Percentiles rank a stretch among this genome's conserved stretches.
phyloP scores from a whole-genome alignment of 495 filamentous ascomycete genomes.

The Talaromyces ruber region DNA sequence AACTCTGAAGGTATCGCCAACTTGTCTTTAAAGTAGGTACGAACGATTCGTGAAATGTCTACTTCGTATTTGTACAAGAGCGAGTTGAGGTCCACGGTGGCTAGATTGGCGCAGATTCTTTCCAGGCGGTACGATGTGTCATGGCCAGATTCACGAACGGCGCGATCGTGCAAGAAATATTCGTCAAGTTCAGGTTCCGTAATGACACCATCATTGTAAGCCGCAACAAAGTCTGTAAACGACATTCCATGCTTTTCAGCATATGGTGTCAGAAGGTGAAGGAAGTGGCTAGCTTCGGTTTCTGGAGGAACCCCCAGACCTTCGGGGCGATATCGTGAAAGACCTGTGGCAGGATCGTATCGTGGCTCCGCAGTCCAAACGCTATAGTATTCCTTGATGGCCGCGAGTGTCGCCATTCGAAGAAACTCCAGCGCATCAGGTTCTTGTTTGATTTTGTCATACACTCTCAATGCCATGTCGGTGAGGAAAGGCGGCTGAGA shows the following conservation, averaged over 20 bases:
- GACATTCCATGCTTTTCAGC: constrained; percentile 73
- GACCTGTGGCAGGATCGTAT: constrained; percentile 67
- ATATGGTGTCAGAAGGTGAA: constrained; percentile 78
- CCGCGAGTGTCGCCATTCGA: constrained; percentile 67
- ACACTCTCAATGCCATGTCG: constrained; percentile 89
- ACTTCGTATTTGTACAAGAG: constrained; percentile 92
- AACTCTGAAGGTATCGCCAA: constrained; percentile 74
- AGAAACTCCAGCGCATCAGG: constrained; percentile 71
- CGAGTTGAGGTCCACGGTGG: constrained; percentile 90
- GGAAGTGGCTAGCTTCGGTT: constrained; percentile 83
- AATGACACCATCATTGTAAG: constrained; percentile 74
- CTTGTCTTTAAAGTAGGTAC: constrained; percentile 68
- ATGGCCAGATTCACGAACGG: constrained; percentile 93
- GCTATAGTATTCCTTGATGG: constrained; percentile 92
- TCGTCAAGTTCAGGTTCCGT: constrained; percentile 82
- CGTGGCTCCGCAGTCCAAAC: constrained; percentile 83
- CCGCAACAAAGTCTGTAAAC: constrained; percentile 73
- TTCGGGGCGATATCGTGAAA: constrained; percentile 81
- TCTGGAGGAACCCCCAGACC: constrained; percentile 91
- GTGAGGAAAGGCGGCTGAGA: constrained; percentile 96
- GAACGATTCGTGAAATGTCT: constrained; percentile 80
- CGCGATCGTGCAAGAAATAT: constrained; percentile 92
- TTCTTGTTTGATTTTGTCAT: constrained; percentile 78
- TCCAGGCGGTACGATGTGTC: constrained; percentile 93
- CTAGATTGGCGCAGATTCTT: constrained; percentile 75